phyloP scores from a whole-genome alignment of 2,329 filamentous ascomycete genomes.

The Emergomyces pasteurianus region DNA sequence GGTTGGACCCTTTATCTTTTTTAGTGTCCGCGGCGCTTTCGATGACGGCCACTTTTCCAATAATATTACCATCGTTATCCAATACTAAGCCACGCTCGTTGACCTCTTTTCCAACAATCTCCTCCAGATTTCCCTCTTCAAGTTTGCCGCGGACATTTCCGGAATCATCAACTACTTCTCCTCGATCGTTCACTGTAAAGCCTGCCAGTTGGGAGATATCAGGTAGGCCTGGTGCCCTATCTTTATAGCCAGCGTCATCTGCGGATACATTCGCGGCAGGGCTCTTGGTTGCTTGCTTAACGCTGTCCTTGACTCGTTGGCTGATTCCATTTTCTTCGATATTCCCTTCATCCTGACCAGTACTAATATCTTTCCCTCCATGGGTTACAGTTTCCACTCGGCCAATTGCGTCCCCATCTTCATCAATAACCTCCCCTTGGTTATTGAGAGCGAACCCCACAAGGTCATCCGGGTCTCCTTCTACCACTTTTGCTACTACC shows the following conservation, averaged over 20 bases:
- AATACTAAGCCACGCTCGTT: slow-evolving; percentile 33
- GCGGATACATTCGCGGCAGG: slow-evolving; percentile 12
- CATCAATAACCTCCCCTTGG: slow-evolving; percentile 25
- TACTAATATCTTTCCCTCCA: not conserved
- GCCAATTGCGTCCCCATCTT: slow-evolving; percentile 22
- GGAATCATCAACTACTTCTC: slow-evolving; percentile 23
- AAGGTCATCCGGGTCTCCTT: slow-evolving; percentile 30
- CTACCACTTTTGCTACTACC: slow-evolving; percentile 27
- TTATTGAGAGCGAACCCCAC: slow-evolving; percentile 29
- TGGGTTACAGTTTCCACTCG: slow-evolving; percentile 14
- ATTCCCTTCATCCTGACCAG: not conserved
- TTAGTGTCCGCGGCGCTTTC: slow-evolving; percentile 26
- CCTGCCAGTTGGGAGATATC: slow-evolving; percentile 19
- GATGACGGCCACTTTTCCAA: slow-evolving; percentile 32
- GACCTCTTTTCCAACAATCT: slow-evolving; percentile 22
- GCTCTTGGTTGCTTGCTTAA: slow-evolving; percentile 10
- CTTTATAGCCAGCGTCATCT: slow-evolving; percentile 15
- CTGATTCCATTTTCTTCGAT: slow-evolving; percentile 12
- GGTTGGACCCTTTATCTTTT: slow-evolving; percentile 14
- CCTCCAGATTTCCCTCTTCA: slow-evolving; percentile 18
- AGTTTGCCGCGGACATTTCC: slow-evolving; percentile 22
- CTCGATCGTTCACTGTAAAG: slow-evolving; percentile 35
- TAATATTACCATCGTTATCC: slow-evolving; percentile 37
- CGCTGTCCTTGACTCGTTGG: slow-evolving; percentile 4
- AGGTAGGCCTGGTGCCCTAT: slow-evolving; percentile 23